Conservation (phyloP, 305 asterid genomes). For the Caryopteris hybrid region DNA sequence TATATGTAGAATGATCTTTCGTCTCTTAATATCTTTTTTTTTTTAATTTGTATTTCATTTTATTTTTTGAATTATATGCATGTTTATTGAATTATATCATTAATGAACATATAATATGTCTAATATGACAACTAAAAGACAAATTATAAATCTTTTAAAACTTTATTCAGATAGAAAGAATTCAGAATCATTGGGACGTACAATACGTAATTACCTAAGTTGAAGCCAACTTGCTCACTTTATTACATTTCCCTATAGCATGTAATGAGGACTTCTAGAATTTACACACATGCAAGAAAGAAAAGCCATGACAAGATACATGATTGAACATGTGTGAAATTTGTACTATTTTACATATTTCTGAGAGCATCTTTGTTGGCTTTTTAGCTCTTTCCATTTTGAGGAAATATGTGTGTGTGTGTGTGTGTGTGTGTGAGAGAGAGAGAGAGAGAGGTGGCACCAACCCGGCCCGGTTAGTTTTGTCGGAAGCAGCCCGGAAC, state of each 20-base stretch:
- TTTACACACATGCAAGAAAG: not conserved
- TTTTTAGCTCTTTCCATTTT: not conserved
- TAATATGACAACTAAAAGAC: too few species aligned
- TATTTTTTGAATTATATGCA: too few species aligned
- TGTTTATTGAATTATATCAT: too few species aligned
- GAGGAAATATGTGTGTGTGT: not conserved
- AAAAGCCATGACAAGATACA: not conserved
- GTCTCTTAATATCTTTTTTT: too few species aligned
- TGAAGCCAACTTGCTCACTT: not conserved
- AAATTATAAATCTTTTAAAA: too few species aligned
- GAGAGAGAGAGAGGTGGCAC: not conserved
- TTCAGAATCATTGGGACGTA: too few species aligned
- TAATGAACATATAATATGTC: too few species aligned
- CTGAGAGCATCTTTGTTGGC: not conserved
- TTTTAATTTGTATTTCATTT: too few species aligned
- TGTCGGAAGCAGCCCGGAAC: constrained; percentile 73
- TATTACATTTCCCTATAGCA: not conserved
- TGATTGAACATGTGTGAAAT: not conserved
- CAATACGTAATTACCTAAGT: too few species aligned
- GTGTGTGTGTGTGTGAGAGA: not conserved
- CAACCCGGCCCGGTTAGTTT: constrained; percentile 58
- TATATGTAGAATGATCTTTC: too few species aligned
- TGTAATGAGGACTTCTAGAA: not conserved
- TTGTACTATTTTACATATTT: not conserved
- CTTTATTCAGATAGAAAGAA: too few species aligned